Evolutionary conservation across 305 asterid genomes (phyloP), one percentile per base, ranked within the genome.

Genomic region (Striga hermonthica): DNA sequence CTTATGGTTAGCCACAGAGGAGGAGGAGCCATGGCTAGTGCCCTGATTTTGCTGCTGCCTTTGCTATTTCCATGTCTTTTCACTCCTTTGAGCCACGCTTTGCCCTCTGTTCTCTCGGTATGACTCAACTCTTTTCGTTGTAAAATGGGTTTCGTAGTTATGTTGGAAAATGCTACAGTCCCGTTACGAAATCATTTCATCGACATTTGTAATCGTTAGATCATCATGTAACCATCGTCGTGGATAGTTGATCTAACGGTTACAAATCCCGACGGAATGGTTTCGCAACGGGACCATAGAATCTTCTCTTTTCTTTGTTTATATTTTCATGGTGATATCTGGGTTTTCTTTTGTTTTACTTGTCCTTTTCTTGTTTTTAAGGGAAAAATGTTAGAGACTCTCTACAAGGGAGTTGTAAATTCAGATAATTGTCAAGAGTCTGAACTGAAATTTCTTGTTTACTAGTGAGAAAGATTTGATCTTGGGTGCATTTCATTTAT

Each of bases 61-160:
- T 62, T 79, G 43, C 78, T 83, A 34, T 80, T 81, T 62, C 76
- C 86, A 10, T 45, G 55, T 47, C 80, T 83, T 40, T 84, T 86
- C 73, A 52, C 84, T 70, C 78, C 91, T 55, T 65, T 79, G 28
- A 69, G 83, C 83, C 81, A 82, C 69, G 97, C 95, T 77, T 83
- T 82, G 7, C 83, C 95, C 44, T 82, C 96, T 58, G 65, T 64
- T 72, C 72, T 78, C 71, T 81, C 86, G 81, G 98, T 92, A 79
- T 60, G 80, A 61, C 64, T 22, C 2, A 22, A 22, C 31, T 22
- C 31, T 22, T 22, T 62, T 22, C 31, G 2, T 22, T 22, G 31
- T 22, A 22, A 22, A 22, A 22, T 0, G 31, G 31, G 31, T 22
- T 22, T 22, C 31, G 2, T 22, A 22, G 31, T 22, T 22, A 22